A percentile compares a stretch with the other conserved stretches of the same genome.
phyloP scores from a whole-genome alignment of 202 grass and related monocot species.

The Dendrocalamus latiflorus region DNA sequence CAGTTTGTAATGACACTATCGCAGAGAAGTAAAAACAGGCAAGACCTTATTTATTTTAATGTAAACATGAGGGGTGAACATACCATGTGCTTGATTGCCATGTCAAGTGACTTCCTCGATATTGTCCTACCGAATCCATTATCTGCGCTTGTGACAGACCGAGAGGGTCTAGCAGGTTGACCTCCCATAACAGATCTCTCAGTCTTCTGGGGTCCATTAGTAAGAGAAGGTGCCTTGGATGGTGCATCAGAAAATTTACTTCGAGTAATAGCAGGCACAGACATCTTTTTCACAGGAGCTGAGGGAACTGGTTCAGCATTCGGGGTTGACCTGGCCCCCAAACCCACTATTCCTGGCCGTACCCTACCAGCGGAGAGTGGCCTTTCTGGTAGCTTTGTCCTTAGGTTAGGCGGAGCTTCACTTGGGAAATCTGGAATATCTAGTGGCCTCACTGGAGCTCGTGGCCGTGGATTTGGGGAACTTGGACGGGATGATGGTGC shows the following conservation, averaged over 20 bases:
- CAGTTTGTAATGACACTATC: neutral
- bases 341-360: constrained; percentile 51
- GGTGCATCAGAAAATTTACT: constrained; percentile 66
- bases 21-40: neutral
- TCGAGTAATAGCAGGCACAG: constrained; percentile 66
- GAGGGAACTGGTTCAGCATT: constrained; percentile 47
- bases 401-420: constrained; percentile 72
- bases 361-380: constrained; percentile 67
- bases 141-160: constrained; percentile 42
- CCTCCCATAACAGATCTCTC: constrained; percentile 39
- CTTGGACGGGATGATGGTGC: constrained; percentile 71
- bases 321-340: constrained; percentile 34
- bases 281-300: constrained; percentile 56
- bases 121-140: constrained; percentile 91
- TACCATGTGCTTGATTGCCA: constrained; percentile 99
- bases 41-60: neutral
- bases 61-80: constrained; percentile 26
- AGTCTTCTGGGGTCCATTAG: constrained; percentile 50
- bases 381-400: constrained; percentile 78
- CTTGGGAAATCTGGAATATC: constrained; percentile 89
- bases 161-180: constrained; percentile 36
- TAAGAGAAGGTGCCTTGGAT: constrained; percentile 46
- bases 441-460: constrained; percentile 64
- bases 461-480: constrained; percentile 59
- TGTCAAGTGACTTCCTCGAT: constrained; percentile 94